phyloP scores from a whole-genome alignment of 1,284 basidiomycete genomes.

The Irpex rosettiformis region DNA sequence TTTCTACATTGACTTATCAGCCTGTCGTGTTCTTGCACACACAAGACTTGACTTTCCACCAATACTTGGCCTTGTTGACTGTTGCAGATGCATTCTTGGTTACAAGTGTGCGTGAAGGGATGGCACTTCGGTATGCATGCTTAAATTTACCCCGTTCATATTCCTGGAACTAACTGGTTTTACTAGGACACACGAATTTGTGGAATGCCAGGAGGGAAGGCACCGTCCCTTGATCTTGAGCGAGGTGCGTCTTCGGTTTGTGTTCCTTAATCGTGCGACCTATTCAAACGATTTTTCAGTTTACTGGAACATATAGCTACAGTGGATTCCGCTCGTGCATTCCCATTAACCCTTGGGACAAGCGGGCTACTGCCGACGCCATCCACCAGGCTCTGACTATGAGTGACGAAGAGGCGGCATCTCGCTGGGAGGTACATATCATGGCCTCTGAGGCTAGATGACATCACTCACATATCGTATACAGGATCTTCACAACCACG shows the following conservation, averaged over 20 bases:
- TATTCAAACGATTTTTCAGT: slow-evolving; percentile 37
- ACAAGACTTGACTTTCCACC: slow-evolving; percentile 82
- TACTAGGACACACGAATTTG: slow-evolving; percentile 73
- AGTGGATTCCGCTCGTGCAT: slow-evolving; percentile 85
- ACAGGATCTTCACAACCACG: slow-evolving; percentile 80
- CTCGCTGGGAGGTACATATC: slow-evolving; percentile 65
- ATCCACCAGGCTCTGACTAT: slow-evolving; percentile 79
- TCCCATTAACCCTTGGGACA: slow-evolving; percentile 82
- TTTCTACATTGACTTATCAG: slow-evolving; percentile 82
- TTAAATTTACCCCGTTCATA: neutral
- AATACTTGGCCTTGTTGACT: slow-evolving; percentile 80
- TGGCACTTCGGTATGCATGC: slow-evolving; percentile 59
- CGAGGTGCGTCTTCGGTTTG: slow-evolving; percentile 43
- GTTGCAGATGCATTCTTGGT: slow-evolving; percentile 88
- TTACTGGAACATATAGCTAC: slow-evolving; percentile 84
- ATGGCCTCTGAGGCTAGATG: neutral
- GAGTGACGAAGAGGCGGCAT: slow-evolving; percentile 65
- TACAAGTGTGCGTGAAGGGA: slow-evolving; percentile 82
- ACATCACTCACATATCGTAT: neutral
- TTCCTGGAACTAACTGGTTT: neutral
- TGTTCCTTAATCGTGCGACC: neutral
- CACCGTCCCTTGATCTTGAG: slow-evolving; percentile 75
- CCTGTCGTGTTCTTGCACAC: slow-evolving; percentile 88
- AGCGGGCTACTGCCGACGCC: slow-evolving; percentile 68
- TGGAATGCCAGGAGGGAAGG: slow-evolving; percentile 73